Evolutionary conservation across 495 filamentous ascomycete genomes (phyloP), one percentile per base, ranked within the genome.

Genomic region (Pyronema omphalodes): DNA sequence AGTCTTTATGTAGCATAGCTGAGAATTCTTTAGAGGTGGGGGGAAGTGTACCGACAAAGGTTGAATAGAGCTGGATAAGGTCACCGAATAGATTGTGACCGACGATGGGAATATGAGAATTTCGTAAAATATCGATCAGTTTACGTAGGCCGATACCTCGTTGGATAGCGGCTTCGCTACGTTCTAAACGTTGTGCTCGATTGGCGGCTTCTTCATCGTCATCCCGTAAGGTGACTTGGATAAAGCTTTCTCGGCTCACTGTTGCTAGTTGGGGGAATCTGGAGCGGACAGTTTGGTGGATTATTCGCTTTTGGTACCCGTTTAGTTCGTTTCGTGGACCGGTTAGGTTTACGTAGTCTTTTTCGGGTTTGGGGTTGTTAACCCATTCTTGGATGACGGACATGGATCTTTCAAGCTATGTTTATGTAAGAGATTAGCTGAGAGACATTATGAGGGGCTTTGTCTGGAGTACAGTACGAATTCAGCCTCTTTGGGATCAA

Each of bases 61-160:
- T 57, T 33, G n/a, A 3, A 36, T 51, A 51, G 54, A 93, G 69
- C 61, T 84, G 84, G 34, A 81, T 71, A 17, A 93, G 63, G 63
- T 93, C 86, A 3, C 72, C 74, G 56, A 91, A 83, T 19, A 81
- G 66, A 61, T 91, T 93, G 65, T 94, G 84, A 0, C 84, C 83
- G 8, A 89, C 74, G 7, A 89, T 58, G 0, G 63, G 65, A 11
- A 67, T 61, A 53, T 37, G 63, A 29, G 34, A 64, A 17, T 7
- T 54, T 52, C 55, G 61, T 14, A 89, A 57, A 29, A 81, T 82
- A 52, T 91, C 85, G 49, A 82, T 70, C 8, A 89, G 57, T 72
- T 81, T 84, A 43, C 81, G 69, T 46, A 88, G 75, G 9, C 83
- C 85, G 54, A 73, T 74, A 3, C 74, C 68, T 18, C 67, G 67